Evolutionary conservation across 1,139 yeast genomes (phyloP).

Genomic region (Torulaspora pretoriensis): DNA sequence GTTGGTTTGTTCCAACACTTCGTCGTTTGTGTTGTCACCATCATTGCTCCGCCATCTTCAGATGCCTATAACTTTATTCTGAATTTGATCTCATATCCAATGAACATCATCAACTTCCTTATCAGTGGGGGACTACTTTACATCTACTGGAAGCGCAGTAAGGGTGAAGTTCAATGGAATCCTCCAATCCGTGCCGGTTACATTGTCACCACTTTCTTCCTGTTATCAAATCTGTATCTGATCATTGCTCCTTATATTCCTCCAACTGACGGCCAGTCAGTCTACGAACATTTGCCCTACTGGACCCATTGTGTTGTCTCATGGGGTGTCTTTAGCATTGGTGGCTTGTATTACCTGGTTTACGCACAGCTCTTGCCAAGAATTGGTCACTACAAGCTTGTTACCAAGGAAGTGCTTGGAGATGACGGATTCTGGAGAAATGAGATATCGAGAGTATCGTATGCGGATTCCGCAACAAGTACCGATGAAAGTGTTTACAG

Average conservation of each 20-base stretch:
- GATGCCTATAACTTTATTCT: slow-evolving; percentile 75
- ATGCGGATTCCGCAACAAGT: slow-evolving; percentile 15
- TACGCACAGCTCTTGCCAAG: slow-evolving; percentile 62
- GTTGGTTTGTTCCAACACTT: slow-evolving; percentile 54
- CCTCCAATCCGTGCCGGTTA: slow-evolving; percentile 71
- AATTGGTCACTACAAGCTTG: slow-evolving; percentile 54
- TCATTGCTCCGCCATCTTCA: slow-evolving; percentile 67
- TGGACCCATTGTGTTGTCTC: slow-evolving; percentile 81
- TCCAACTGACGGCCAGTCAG: slow-evolving; percentile 61
- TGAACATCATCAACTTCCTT: slow-evolving; percentile 64
- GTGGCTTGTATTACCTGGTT: slow-evolving; percentile 65
- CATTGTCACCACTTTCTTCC: slow-evolving; percentile 61
- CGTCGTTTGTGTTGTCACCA: slow-evolving; percentile 49
- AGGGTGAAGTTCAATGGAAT: slow-evolving; percentile 58
- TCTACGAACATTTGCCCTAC: slow-evolving; percentile 66
- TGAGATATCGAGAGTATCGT: slow-evolving; percentile 44
- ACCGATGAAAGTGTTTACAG: slow-evolving; percentile 11
- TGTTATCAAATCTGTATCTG: slow-evolving; percentile 63
- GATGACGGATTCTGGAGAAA: slow-evolving; percentile 75
- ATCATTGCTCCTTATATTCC: slow-evolving; percentile 80
- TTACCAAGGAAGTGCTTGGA: slow-evolving; percentile 57
- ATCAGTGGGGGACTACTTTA: slow-evolving; percentile 70
- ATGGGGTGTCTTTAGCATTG: slow-evolving; percentile 71
- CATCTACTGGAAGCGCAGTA: slow-evolving; percentile 53
- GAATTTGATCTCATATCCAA: slow-evolving; percentile 71